Evolutionary conservation across 768 basidiomycete genomes (phyloP), one percentile per base, ranked within the genome.

Genomic region (Auriscalpium orientale): DNA sequence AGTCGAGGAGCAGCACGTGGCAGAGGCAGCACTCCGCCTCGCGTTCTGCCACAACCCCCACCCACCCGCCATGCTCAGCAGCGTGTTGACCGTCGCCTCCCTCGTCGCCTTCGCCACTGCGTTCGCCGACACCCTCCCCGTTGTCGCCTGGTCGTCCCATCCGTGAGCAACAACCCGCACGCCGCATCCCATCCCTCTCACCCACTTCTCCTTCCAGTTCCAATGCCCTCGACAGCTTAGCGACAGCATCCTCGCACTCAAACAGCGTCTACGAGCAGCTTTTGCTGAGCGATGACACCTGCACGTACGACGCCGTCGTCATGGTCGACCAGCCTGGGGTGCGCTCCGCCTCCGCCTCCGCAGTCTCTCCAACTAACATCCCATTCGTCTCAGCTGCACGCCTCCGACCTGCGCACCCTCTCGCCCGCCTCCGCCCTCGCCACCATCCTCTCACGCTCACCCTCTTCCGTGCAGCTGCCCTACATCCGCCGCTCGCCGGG

Each of bases 291-390:
- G 46, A 37, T 22, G 46, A 54, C 37, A 47, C n/a, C 8, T 54
- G 46, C 36, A 16, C 18, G 15, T 21, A 46, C 33, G 53, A 54
- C 20, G 53, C 44, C 7, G 66, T 92, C 12, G 72, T 90, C 8
- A 65, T 91, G 10, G 72, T 89, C 44, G 78, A 87, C 59, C 89
- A 91, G 51, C 80, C 84, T 11, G 86, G 87, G 21, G 89, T 91
- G 67, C 58, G 84, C 75, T 11, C 18, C 28, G 28, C 53, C 38
- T 28, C 12, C 35, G 21, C n/a, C 46, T 15, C 51, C 35, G 40
- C 3, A 28, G 38, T 40, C 28, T 28, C 28, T 7, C 37, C 20
- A 52, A 6, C 38, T 52, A 35, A 49, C 46, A 28, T 54, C 38
- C 34, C 58, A 22, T 44, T 10, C 33, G 20, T 43, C 33, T 13